These are phyloP conservation scores for Candida mattraensis DNA, from an alignment of 805 yeast genomes.

Conservation along the genomic window DNA sequence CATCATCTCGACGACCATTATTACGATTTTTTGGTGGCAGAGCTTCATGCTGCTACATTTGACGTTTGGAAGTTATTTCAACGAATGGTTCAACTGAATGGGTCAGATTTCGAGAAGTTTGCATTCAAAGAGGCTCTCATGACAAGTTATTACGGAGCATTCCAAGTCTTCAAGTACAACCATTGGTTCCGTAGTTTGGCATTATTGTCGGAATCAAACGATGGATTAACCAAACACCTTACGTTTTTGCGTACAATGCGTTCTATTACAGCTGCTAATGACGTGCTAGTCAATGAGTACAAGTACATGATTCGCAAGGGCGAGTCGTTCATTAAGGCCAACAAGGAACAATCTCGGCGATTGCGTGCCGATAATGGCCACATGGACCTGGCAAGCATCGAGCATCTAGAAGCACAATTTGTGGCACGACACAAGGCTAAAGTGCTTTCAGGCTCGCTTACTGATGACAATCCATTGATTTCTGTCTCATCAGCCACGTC, in stretches of 20 bases:
- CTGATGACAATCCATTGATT: slow-evolving; percentile 24
- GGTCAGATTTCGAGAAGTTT: slow-evolving; percentile 10
- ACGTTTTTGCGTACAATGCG: slow-evolving; percentile 20
- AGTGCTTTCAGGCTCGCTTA: slow-evolving; percentile 21
- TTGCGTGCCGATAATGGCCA: slow-evolving; percentile 8
- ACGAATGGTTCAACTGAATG: slow-evolving; percentile 8
- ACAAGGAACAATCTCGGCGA: slow-evolving; percentile 14
- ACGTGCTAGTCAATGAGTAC: slow-evolving; percentile 17
- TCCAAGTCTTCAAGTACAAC: slow-evolving; percentile 24
- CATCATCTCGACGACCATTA: slow-evolving; percentile 23
- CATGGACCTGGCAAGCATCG: slow-evolving; percentile 11
- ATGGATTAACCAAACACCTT: slow-evolving; percentile 16
- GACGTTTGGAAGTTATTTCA: slow-evolving; percentile 15
- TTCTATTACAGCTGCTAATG: slow-evolving; percentile 14
- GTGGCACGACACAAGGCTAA: slow-evolving; percentile 12
- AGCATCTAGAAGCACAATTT: slow-evolving; percentile 9
- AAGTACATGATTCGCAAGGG: slow-evolving; percentile 20
- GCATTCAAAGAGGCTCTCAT: slow-evolving; percentile 13
- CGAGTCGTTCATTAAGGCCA: slow-evolving; percentile 18
- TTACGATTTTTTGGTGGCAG: slow-evolving; percentile 17
- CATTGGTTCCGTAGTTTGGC: slow-evolving; percentile 24
- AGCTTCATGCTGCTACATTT: slow-evolving; percentile 6
- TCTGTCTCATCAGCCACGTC: slow-evolving; percentile 12
- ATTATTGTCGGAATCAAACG: slow-evolving; percentile 16
- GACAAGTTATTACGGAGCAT: slow-evolving; percentile 14